Evolutionary conservation across 2,329 filamentous ascomycete species (phyloP).

Genomic region (Ceratocystis papillata): DNA sequence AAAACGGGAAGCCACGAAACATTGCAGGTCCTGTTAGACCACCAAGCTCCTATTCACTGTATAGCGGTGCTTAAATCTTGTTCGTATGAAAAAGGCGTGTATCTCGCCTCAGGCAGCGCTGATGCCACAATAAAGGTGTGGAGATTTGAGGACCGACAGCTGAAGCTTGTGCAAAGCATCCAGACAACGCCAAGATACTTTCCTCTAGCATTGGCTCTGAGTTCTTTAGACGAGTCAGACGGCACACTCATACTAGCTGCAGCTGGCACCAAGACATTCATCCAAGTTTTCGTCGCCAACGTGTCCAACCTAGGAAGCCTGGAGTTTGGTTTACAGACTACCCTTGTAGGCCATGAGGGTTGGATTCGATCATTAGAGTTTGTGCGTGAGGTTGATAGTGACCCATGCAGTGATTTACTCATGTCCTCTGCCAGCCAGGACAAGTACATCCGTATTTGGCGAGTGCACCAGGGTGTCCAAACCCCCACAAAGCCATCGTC

Average conservation of each 20-base stretch:
- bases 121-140: conserved; percentile 66
- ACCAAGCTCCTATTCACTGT: conserved; percentile 66
- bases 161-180: conserved; percentile 57
- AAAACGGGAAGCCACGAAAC: conserved; percentile 32
- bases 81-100: conserved; percentile 30
- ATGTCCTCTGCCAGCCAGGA: conserved; percentile 93
- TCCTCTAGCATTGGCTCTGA: conserved; percentile 64
- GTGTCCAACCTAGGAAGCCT: conserved; percentile 30
- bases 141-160: conserved; percentile 45
- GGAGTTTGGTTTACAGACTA: conserved; percentile 62
- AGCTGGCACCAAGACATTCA: conserved; percentile 70
- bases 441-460: conserved; percentile 92
- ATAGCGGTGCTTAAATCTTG: conserved; percentile 38
- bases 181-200: conserved; percentile 67
- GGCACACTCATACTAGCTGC: conserved; percentile 60
- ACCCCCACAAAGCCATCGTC: conserved; percentile 45
- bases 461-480: conserved; percentile 60
- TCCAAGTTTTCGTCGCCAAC: conserved; percentile 65
- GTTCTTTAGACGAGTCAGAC: conserved; percentile 42
- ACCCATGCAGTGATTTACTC: conserved; percentile 53
- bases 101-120: conserved; percentile 69
- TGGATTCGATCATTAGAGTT: conserved; percentile 88
- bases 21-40: conserved; percentile 47
- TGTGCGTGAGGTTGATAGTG: conserved; percentile 38
- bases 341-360: conserved; percentile 78